Conservation (phyloP, 106 monocot species). For the Allium cepa region DNA sequence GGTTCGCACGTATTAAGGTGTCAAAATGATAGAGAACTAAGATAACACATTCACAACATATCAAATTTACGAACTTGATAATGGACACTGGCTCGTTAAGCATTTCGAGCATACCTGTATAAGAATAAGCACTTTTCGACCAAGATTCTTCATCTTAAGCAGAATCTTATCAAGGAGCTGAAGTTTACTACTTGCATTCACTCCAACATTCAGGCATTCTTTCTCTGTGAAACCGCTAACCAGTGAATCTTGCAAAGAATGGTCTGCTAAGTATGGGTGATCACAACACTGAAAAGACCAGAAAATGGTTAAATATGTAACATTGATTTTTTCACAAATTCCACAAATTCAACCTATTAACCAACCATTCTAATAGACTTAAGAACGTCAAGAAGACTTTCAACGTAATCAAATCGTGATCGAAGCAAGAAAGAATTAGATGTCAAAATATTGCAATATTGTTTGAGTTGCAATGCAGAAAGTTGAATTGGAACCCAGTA, state of each 20-base stretch:
- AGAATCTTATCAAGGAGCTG: conserved; percentile 72
- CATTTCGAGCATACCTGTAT: conserved; percentile 37
- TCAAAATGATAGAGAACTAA: no score
- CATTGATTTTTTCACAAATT: not conserved
- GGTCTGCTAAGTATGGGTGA: conserved; percentile 75
- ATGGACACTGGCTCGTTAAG: no score
- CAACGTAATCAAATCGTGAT: conserved; percentile 44
- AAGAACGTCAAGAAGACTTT: conserved; percentile 53
- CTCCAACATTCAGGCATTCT: conserved; percentile 58
- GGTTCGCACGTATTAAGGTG: no score
- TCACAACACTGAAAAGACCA: conserved; percentile 67
- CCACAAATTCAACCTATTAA: not conserved
- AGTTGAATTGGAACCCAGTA: conserved; percentile 86
- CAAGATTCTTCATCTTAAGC: conserved; percentile 26
- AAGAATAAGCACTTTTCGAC: conserved; percentile 47
- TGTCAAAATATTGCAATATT: conserved; percentile 47
- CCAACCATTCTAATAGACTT: conserved; percentile 53
- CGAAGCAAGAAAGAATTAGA: conserved; percentile 43
- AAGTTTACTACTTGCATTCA: conserved; percentile 71
- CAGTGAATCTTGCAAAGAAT: conserved; percentile 34
- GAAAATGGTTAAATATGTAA: not conserved
- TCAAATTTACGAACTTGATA: no score
- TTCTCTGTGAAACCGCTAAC: conserved; percentile 13
- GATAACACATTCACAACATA: no score
- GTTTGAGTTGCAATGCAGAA: conserved; percentile 68